Evolutionary conservation across 2,329 filamentous ascomycete genomes (phyloP).

Genomic region (Pseudogymnoascus sp.): DNA sequence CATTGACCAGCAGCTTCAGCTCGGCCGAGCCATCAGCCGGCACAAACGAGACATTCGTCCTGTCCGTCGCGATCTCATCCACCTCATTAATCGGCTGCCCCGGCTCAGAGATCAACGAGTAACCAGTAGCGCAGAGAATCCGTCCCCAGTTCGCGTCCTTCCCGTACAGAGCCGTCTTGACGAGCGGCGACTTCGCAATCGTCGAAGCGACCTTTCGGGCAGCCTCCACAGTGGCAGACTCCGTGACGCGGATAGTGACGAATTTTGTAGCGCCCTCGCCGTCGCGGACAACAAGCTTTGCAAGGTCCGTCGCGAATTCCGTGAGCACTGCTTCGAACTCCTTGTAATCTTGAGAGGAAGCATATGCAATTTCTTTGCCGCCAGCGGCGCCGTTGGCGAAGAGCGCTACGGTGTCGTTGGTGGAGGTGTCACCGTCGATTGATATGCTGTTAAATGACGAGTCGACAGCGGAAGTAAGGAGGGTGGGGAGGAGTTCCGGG

Average conservation of each 20-base stretch:
- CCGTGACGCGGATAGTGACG: constrained; percentile 78
- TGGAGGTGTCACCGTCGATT: constrained; percentile 93
- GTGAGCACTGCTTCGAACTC: constrained; percentile 65
- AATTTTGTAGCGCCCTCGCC: constrained; percentile 98
- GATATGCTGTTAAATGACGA: constrained; percentile 95
- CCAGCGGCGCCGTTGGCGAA: constrained; percentile 93
- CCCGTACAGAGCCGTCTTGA: constrained; percentile 95
- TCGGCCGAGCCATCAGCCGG: constrained; percentile 69
- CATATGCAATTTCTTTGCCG: constrained; percentile 51
- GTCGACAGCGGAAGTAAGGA: constrained; percentile 67
- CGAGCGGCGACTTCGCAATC: constrained; percentile 84
- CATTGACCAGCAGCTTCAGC: constrained; percentile 67
- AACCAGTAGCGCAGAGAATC: constrained; percentile 89
- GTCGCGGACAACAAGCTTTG: constrained; percentile 88
- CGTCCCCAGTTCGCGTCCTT: constrained; percentile 98
- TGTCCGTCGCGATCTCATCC: constrained; percentile 55
- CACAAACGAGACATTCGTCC: constrained; percentile 70
- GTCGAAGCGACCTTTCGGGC: constrained; percentile 75
- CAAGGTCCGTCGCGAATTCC: constrained; percentile 71
- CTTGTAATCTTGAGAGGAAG: constrained; percentile 52
- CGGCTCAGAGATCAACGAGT: constrained; percentile 55
- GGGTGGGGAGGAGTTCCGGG: constrained; percentile 53
- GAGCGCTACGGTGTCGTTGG: constrained; percentile 90
- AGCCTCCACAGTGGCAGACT: constrained; percentile 58
- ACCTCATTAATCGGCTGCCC: constrained; percentile 50